Evolutionary conservation across 139 green algal genomes (phyloP), one percentile per base, ranked within the genome.

Genomic region (Eudorina sp.): DNA sequence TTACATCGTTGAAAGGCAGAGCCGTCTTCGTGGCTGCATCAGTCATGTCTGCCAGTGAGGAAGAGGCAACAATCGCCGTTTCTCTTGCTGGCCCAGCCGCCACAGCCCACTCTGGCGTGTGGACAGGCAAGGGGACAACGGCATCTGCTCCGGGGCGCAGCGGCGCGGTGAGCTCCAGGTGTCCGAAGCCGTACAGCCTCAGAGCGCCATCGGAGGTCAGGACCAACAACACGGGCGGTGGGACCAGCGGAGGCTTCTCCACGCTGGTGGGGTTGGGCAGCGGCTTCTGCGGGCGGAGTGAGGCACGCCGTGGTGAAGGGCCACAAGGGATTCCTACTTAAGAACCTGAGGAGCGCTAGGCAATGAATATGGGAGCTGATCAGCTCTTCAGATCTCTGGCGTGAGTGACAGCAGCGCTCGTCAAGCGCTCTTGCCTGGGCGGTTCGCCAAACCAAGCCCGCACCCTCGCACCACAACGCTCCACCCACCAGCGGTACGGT

Each of bases 161-260:
- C 45, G 21, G 60, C 25, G 45, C 23, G 0, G 31, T 0, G 19
- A 87, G 81, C 9, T 89, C 53, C 13, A 91, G 45, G 82, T 91
- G 69, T 19, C 90, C 90, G 51, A 93, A 93, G 23, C 31, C 66
- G 85, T 94, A 96, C 38, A 90, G 31, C 14, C 93, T 90, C 40
- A 96, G 91, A 23, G 90, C 88, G 48, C 84, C 91, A 69, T 96
- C 94, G 0, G 92, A 94, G 2, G 94, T 96, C 43, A 87, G 86
- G 14, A 96, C 81, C 31, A 92, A 58, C 40, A 94, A 73, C 58
- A 95, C 55, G 2, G 94, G 94, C 21, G 91, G 83, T 34, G 90
- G 85, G 16, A 72, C 74, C 72, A 96, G 86, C 58, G 91, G 53
- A 0, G 58, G 48, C 31, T 79, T 70, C 48, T 92, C 92, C 0